phyloP scores from a whole-genome alignment of 2,329 filamentous ascomycete genomes.

The Hymenotorrendiella dingleyae region DNA sequence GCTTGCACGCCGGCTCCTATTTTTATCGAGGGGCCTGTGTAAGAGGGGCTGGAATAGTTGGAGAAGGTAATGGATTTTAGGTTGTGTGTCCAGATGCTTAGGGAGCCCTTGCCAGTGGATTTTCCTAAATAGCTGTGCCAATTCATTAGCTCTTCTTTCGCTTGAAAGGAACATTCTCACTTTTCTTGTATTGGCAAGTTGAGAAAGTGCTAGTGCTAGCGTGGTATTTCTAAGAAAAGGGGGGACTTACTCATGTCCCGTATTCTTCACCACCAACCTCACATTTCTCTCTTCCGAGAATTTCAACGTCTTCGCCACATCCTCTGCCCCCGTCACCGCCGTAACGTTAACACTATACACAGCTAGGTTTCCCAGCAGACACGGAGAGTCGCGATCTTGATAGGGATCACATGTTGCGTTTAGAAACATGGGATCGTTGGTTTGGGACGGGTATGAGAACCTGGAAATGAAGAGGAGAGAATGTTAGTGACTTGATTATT shows the following conservation, averaged over 20 bases:
- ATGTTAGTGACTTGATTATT: no score
- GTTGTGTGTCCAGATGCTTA: not conserved
- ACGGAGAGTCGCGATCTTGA: not conserved
- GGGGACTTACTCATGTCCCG: not conserved
- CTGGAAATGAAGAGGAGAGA: not conserved
- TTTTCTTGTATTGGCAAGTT: no score
- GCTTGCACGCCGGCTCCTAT: not conserved
- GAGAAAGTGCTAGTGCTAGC: no score
- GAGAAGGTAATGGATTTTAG: not conserved
- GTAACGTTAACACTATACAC: not conserved
- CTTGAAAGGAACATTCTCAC: no score
- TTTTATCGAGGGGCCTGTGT: not conserved
- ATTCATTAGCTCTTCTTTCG: no score
- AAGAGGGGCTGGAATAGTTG: not conserved
- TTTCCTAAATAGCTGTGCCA: not conserved
- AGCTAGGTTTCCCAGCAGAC: not conserved
- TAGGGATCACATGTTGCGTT: not conserved
- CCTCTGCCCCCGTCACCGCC: not conserved
- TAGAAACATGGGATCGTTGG: not conserved
- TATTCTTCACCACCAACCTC: not conserved
- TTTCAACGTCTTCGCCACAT: not conserved
- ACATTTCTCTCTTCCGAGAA: not conserved
- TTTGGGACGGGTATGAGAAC: no score
- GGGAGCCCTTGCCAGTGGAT: not conserved
- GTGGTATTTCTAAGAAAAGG: no score